Percentiles rank a stretch among this genome's conserved stretches.
These are phyloP conservation scores for Barbatosphaeria neglecta DNA, from an alignment of 495 filamentous ascomycete species.

Conservation along the genomic window DNA sequence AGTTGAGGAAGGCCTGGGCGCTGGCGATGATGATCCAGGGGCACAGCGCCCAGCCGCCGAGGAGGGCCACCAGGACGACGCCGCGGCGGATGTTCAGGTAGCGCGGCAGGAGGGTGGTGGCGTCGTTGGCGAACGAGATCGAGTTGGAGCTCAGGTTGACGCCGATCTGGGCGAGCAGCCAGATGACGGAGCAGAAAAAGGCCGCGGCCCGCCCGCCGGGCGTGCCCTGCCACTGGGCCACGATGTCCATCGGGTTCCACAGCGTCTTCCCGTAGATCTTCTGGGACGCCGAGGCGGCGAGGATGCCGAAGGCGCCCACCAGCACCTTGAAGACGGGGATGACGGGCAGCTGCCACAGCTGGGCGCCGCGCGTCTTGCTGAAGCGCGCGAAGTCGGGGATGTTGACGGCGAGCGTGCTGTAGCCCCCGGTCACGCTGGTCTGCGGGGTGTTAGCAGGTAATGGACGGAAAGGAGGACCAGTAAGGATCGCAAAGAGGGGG, in stretches of 20 bases:
- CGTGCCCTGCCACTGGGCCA: constrained; percentile 13
- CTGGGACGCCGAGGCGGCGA: constrained; percentile 13
- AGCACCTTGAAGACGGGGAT: constrained; percentile 19
- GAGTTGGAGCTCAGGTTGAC: constrained; percentile 55
- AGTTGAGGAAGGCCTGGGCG: constrained; percentile 44
- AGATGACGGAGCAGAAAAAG: constrained; percentile 28
- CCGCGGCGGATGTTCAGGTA: constrained; percentile 51
- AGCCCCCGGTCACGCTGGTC: constrained; percentile 16
- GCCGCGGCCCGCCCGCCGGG: constrained; percentile 10
- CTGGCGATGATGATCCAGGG: constrained; percentile 52
- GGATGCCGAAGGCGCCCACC: constrained; percentile 16
- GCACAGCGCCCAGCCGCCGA: constrained; percentile 46
- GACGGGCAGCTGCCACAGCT: constrained; percentile 17
- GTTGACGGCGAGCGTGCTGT: constrained; percentile 16
- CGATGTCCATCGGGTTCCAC: constrained; percentile 20
- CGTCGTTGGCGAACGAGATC: constrained; percentile 52
- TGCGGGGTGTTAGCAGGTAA: constrained; percentile 1
- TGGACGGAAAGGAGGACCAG: neutral
- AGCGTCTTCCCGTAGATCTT: constrained; percentile 13
- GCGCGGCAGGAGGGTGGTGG: constrained; percentile 42
- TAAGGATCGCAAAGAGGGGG: neutral
- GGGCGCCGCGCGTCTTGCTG: constrained; percentile 14
- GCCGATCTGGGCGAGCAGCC: constrained; percentile 42
- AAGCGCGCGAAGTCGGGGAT: constrained; percentile 18
- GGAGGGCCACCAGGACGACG: constrained; percentile 44